Conservation (phyloP, 352 stramenopile species). For the Phytophthora vignae region DNA sequence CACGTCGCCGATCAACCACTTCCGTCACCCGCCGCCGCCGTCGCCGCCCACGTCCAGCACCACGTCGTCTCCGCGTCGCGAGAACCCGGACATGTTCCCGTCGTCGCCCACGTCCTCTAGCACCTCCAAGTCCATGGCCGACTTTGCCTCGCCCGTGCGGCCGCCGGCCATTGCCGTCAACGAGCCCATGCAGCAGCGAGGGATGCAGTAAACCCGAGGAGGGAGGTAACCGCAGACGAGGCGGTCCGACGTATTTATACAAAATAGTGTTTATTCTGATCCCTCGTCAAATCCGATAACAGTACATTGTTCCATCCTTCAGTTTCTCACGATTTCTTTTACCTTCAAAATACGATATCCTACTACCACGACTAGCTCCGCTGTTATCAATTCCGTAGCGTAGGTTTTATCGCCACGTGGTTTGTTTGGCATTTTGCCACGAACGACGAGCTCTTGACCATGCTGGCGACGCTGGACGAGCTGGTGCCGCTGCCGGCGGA, state of each 20-base stretch:
- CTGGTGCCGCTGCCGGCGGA: constrained; percentile 35
- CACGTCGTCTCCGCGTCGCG: constrained; percentile 40
- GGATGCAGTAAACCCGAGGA: constrained; percentile 25
- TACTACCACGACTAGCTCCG: not conserved
- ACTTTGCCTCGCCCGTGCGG: constrained; percentile 21
- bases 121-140: constrained; percentile 27
- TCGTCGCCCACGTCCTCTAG: constrained; percentile 25
- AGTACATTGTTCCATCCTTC: not conserved
- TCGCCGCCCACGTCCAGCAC: constrained; percentile 45
- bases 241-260: constrained; percentile 32
- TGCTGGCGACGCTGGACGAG: constrained; percentile 28
- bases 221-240: not conserved
- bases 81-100: constrained; percentile 30
- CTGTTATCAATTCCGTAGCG: not conserved
- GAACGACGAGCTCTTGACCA: constrained; percentile 14
- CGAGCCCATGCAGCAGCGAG: constrained; percentile 23
- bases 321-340: not conserved
- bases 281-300: not conserved
- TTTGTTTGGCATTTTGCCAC: constrained; percentile 19
- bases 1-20: constrained; percentile 74
- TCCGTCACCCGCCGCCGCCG: constrained; percentile 57
- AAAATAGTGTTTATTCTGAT: constrained; percentile 20
- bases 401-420: not conserved
- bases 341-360: not conserved
- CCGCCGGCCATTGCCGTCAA: constrained; percentile 27